phyloP scores from a whole-genome alignment of 306 rosid species.

The Trichosanthes truncata region DNA sequence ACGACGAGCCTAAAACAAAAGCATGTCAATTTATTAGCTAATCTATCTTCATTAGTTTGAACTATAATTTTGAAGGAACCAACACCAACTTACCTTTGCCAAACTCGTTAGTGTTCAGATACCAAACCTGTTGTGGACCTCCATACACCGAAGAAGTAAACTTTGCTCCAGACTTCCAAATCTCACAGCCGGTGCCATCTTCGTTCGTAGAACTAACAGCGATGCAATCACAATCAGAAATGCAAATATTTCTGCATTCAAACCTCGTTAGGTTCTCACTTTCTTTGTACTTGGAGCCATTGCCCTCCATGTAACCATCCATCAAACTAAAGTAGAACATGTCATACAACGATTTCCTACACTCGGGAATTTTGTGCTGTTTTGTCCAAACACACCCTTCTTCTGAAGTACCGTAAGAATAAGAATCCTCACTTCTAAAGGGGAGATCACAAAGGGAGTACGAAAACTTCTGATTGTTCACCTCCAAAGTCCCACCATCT shows the following conservation, averaged over 20 bases:
- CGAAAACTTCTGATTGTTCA: background rate
- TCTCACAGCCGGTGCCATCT: constrained; percentile 14
- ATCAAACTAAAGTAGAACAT: too few relatives aligned
- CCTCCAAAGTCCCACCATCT: background rate
- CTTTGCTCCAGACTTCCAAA: background rate
- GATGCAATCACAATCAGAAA: constrained; percentile 12
- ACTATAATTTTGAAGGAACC: too few relatives aligned
- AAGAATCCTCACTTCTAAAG: too few relatives aligned
- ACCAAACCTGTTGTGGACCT: too few relatives aligned
- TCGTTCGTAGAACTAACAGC: constrained; percentile 2
- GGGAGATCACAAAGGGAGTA: too few relatives aligned
- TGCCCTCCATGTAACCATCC: background rate
- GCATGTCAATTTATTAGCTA: too few relatives aligned
- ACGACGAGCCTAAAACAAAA: too few relatives aligned
- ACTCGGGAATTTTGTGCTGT: background rate
- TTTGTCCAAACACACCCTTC: constrained; percentile 4
- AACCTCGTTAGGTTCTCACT: background rate
- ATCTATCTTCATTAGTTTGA: too few relatives aligned
- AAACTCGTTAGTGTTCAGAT: too few relatives aligned
- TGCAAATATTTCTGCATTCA: constrained; percentile 9
- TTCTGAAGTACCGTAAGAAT: too few relatives aligned
- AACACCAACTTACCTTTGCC: too few relatives aligned
- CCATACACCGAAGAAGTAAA: background rate
- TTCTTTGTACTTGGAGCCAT: background rate
- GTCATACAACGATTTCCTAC: too few relatives aligned